Base-by-base conservation (phyloP, 2,329 filamentous ascomycete genomes). In the Cercospora zeina region DNA sequence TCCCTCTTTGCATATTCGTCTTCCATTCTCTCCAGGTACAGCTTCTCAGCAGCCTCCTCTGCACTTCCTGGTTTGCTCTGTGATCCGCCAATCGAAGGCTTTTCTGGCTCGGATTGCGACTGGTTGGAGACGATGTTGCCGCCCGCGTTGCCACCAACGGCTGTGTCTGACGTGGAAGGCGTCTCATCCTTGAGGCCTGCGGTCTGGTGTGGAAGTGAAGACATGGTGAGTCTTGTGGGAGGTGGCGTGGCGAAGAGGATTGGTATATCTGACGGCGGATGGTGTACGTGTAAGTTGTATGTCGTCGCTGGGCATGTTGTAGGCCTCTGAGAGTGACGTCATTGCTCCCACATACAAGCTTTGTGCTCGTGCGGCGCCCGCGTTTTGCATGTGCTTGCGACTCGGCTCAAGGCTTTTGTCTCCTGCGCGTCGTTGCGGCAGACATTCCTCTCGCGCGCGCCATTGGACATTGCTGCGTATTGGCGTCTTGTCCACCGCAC, bases 1-100 rank as follows among this genome's bases (percentile, higher is more conserved):
- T 79, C 77, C 30, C 76, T 69, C 73, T 79, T 79, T 1, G 77
- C 77, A 68, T 78, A 79, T 64, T 79, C 77, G 1, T 77, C 76
- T 67, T 78, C 76, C 65, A 79, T 79, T 21, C 69, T 71, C 68
- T 78, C 74, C 62, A 75, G 74, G 64, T 77, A 78, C 58, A 74
- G 47, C 66, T 71, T 74, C 61, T 76, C 75, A 2, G 70, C 71
- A 21, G 71, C 70, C 8, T 64, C 69, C 51, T 76, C 73, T 1
- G 75, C 71, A 21, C 67, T 70, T 34, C 67, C 69, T 2, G 68
- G 69, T 54, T 75, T 71, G 39, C 71, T 71, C 11, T 50, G 34
- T 24, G 66, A 68, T 19, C 71, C 69, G 31, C 65, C 65, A 27
- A 67, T 69, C 45, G 59, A 54, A 7, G 68, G 65, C 14, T 68